Evolutionary conservation across 2,329 filamentous ascomycete species (phyloP), one percentile per base, ranked within the genome.

Genomic region (Thermoascus crustaceus): DNA sequence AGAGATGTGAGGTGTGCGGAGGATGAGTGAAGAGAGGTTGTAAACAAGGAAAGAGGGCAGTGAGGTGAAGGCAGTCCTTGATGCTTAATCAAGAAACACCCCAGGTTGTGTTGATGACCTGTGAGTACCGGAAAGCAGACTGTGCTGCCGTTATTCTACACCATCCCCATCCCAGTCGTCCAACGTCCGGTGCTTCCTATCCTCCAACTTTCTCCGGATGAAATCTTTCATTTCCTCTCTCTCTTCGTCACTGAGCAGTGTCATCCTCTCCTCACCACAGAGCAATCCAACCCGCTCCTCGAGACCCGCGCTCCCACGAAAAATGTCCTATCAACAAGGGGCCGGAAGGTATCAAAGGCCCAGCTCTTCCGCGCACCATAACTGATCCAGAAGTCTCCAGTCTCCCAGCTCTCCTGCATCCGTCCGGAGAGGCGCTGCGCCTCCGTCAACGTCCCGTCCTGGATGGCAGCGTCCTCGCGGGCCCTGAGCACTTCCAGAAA

Each of bases 341-440:
- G 16, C 47, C 50, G 53, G 26, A 55, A 32, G 24, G 39, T 39
- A 40, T 53, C 49, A 35, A 57, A 54, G 1, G 46, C 45, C 37
- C 38, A 53, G 23, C 48, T 52, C 7, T 40, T 45, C 27, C 40
- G 29, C 5, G 43, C 41, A 5, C 44, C 50, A 34, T 51, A 50
- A 22, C 22, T 39, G 11, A 50, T 36, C 50, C 46, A 45, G 30
- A 43, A 48, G 34, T 39, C 35, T 6, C 44, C 42, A 17, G 10
- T 43, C n/a, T 45, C 33, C 46, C 42, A 47, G 19, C 43, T 48
- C 25, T 39, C n/a, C 10, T 31, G 17, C 46, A 47, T 48, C 25
- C 29, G 37, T 1, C 16, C 18, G 11, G 46, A 46, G 3, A 48
- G 35, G 8, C 34, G 32, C 20, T 45, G 32, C 5, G 17, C 21